phyloP scores from a whole-genome alignment of 2,329 filamentous ascomycete species.

The Colletotrichum lindemuthianum region DNA sequence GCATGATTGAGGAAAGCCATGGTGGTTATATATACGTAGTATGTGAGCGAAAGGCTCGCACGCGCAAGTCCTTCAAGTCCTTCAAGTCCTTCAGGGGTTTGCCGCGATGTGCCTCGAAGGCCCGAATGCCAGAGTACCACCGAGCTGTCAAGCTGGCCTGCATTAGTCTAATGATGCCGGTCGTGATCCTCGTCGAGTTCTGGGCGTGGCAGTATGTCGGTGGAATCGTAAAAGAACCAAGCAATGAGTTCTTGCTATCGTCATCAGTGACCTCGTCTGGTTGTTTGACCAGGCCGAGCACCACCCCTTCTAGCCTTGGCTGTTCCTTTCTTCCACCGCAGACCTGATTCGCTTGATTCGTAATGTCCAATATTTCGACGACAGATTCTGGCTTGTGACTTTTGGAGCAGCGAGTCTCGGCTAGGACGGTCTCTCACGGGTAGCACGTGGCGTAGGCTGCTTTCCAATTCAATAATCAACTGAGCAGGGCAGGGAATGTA shows the following conservation, averaged over 20 bases:
- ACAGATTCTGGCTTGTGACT: no score
- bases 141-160: constrained; percentile 29
- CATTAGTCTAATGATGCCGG: constrained; percentile 25
- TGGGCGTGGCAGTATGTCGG: constrained; percentile 19
- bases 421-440: no score
- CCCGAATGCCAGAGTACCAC: constrained; percentile 34
- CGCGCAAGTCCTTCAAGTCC: neutral
- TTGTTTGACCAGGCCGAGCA: neutral
- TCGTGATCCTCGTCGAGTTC: constrained; percentile 4
- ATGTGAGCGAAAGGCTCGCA: neutral
- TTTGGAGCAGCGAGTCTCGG: no score
- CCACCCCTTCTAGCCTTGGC: no score
- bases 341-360: no score
- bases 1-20: constrained; percentile 34
- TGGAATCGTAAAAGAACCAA: constrained; percentile 2
- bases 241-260: neutral
- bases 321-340: no score
- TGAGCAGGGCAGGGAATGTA: constrained; percentile 1
- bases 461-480: neutral
- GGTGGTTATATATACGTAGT: constrained; percentile 32
- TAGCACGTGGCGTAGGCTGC: constrained; percentile 2
- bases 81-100: neutral
- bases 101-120: constrained; percentile 31
- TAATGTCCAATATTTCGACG: no score
- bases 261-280: neutral